Conservation (phyloP, 805 yeast genomes). For the Cyberlindnera mississippiensis region DNA sequence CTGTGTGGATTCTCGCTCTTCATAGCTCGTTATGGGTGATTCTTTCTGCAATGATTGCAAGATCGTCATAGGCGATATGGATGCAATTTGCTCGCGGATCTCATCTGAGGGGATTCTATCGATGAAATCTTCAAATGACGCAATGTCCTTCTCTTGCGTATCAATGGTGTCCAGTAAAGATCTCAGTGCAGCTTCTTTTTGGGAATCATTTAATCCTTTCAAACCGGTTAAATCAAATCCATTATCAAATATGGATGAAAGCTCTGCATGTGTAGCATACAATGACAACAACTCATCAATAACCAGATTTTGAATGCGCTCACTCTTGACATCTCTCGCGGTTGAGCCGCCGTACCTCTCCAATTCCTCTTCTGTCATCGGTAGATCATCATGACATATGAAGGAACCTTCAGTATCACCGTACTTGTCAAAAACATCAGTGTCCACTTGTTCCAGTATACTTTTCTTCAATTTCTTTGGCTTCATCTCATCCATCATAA, state of each 20-base stretch:
- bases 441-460: neutral
- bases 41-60: too few species aligned
- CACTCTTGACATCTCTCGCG: constrained; percentile 4
- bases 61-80: constrained; percentile 1
- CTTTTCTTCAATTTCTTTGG: neutral
- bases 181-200: constrained; percentile 1
- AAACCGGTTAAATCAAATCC: constrained; percentile 1
- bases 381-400: constrained; percentile 6
- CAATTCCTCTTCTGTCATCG: constrained; percentile 13
- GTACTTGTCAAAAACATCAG: neutral
- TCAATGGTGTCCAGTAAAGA: constrained; percentile 3
- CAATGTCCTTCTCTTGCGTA: constrained; percentile 3
- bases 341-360: constrained; percentile 1
- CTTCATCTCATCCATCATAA: neutral
- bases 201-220: neutral
- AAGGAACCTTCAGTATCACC: neutral
- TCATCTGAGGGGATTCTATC: constrained; percentile 6
- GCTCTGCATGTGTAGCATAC: constrained; percentile 1
- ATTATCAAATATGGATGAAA: neutral
- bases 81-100: constrained; percentile 1
- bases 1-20: constrained; percentile 4
- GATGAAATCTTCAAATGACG: constrained; percentile 11
- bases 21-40: constrained; percentile 7
- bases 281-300: constrained; percentile 10
- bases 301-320: constrained; percentile 8